Base-by-base conservation (phyloP, 2,329 filamentous ascomycete genomes). In the Aspergillus sp. region DNA sequence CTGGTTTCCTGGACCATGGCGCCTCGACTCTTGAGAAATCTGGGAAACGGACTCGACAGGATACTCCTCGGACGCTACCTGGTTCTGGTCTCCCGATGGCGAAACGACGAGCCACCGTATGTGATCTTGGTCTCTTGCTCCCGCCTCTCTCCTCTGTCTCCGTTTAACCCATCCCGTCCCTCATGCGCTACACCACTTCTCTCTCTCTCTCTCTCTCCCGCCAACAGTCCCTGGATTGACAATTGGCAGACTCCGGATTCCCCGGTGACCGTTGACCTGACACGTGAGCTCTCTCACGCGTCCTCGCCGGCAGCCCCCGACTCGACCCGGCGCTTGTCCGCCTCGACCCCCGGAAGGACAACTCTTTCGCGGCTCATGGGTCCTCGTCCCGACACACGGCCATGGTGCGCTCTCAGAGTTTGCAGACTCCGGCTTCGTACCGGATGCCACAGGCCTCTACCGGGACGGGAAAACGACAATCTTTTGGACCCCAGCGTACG, bases 21-120 rank as follows among this genome's bases (percentile, higher is more conserved):
- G 52, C 44, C 47, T 52, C 56, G 42, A 44, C 49, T 36, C 45
- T 56, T 42, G 61, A 62, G 45, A 63, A 61, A 53, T 60, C 63
- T 55, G 64, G 68, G 57, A 68, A 71, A 66, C 62, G 64, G 50
- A 51, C 58, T 57, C 62, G 69, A 63, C 65, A 67, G 61, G 64
- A 68, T 48, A 61, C 60, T 46, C 65, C 66, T 40, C 62, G 64
- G 53, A 68, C 61, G 41, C 49, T 65, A 42, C 62, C 66, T 57
- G 61, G 58, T 57, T 63, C 63, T 60, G 60, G 60, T 60, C 58
- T 60, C 50, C 66, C 59, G 40, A 58, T 57, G 57, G 60, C 64
- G 43, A 71, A 71, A 61, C 66, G 68, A 61, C 66, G 66, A 65
- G 67, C 66, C 61, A 69, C 63, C 65, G 68, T 71, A 71, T 59